phyloP scores from a whole-genome alignment of 139 green algal species.

The Yamagishiella unicocca region DNA sequence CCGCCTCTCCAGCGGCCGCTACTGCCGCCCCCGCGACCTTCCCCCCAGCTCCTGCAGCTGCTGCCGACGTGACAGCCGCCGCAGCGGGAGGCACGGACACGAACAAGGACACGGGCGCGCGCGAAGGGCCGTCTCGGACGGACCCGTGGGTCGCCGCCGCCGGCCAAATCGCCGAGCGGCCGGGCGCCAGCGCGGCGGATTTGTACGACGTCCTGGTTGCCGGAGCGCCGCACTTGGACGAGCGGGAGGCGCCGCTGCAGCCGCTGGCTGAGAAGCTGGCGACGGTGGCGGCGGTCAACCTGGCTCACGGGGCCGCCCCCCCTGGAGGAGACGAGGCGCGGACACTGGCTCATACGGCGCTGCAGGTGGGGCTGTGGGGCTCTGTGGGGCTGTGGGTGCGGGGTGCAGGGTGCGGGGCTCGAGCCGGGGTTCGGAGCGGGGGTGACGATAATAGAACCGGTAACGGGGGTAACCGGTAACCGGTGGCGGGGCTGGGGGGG shows the following conservation, averaged over 20 bases:
- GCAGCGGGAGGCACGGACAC: background rate
- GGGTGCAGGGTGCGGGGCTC: no score
- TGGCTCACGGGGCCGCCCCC: background rate
- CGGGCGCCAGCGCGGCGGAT: background rate
- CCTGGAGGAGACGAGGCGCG: background rate
- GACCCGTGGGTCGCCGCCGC: constrained; percentile 5
- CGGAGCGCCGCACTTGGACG: background rate
- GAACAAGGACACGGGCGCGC: background rate
- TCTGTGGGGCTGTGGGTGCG: no score
- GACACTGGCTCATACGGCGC: background rate
- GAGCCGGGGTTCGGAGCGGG: background rate
- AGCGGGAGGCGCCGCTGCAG: background rate
- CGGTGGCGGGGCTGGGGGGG: no score
- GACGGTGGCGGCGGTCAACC: background rate
- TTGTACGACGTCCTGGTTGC: background rate
- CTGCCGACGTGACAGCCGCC: background rate
- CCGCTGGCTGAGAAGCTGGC: background rate
- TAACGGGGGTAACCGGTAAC: background rate
- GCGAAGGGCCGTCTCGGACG: background rate
- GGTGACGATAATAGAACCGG: background rate
- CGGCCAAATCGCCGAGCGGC: background rate
- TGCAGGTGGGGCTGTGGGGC: constrained; percentile 22
- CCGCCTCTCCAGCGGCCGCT: background rate
- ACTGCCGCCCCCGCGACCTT: background rate
- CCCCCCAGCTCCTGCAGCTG: background rate